phyloP scores from a whole-genome alignment of 306 rosid genomes.

The Rosa rugosa region DNA sequence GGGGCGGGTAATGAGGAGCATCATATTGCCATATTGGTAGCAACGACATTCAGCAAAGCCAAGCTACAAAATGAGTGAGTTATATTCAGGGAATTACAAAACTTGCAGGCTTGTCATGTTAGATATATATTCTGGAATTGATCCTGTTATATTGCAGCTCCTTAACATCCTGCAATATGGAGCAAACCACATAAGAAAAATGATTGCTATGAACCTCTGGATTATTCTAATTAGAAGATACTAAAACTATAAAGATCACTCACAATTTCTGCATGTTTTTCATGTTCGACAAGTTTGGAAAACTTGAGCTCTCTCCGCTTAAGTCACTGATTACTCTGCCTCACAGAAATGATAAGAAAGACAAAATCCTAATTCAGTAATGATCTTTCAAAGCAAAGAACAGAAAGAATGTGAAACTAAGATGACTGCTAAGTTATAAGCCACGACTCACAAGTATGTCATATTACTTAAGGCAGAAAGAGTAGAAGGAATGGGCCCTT shows the following conservation, averaged over 20 bases:
- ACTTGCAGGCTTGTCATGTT: neutral
- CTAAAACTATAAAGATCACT: constrained; percentile 7
- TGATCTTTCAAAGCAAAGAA: neutral
- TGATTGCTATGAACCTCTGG: neutral
- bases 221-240: neutral
- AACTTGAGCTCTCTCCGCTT: constrained; percentile 15
- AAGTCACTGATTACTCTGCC: constrained; percentile 35
- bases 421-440: neutral
- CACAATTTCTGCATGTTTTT: constrained; percentile 14
- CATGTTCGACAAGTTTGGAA: constrained; percentile 27
- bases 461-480: constrained; percentile 22
- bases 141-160: constrained; percentile 29
- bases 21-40: neutral
- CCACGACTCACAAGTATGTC: constrained; percentile 24
- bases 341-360: neutral
- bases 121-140: constrained; percentile 24
- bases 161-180: constrained; percentile 31
- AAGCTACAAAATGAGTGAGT: neutral
- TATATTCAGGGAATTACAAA: constrained; percentile 18
- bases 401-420: neutral
- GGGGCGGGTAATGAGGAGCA: neutral
- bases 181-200: constrained; percentile 11
- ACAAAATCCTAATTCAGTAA: neutral
- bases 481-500: constrained; percentile 36
- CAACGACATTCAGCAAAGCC: neutral